Conservation (phyloP, 345 rosid genomes). For the Populus ilicifolia region DNA sequence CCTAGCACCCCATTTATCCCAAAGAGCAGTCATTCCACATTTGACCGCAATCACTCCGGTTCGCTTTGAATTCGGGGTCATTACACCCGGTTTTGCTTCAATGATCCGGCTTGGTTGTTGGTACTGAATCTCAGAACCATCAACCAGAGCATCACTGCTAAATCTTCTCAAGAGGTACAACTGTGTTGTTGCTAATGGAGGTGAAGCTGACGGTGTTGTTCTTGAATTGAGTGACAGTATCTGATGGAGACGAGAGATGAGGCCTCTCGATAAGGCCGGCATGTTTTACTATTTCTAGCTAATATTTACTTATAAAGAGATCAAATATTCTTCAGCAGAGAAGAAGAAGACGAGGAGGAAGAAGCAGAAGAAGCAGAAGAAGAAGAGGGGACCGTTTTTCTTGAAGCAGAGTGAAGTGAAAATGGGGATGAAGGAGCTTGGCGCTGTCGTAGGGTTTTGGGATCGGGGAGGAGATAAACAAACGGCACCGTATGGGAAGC, state of each 20-base stretch:
- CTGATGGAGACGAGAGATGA: constrained; percentile 54
- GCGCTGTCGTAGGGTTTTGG: neutral
- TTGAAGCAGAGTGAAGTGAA: neutral
- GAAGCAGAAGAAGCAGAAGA: too few species aligned
- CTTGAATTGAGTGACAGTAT: constrained; percentile 25
- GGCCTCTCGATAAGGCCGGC: constrained; percentile 67
- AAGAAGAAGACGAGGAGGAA: neutral
- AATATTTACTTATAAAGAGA: neutral
- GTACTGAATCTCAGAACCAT: constrained; percentile 26
- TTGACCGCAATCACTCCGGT: constrained; percentile 85
- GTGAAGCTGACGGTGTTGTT: constrained; percentile 4
- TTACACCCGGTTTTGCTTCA: constrained; percentile 53
- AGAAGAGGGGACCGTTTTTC: neutral
- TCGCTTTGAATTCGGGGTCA: constrained; percentile 63
- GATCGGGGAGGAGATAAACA: neutral
- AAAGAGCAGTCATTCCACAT: constrained; percentile 82
- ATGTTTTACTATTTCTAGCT: constrained; percentile 23
- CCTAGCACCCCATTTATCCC: constrained; percentile 98
- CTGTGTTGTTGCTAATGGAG: constrained; percentile 5
- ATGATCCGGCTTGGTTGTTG: constrained; percentile 40
- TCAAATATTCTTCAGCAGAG: neutral
- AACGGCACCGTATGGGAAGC: neutral
- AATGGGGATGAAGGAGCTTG: neutral
- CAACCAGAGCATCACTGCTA: constrained; percentile 37
- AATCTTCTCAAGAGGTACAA: constrained; percentile 36